Percentiles rank a stretch among this genome's conserved stretches.
Evolutionary conservation across 2,329 filamentous ascomycete genomes (phyloP).

Genomic region (Ophiostoma novo-ulmi): DNA sequence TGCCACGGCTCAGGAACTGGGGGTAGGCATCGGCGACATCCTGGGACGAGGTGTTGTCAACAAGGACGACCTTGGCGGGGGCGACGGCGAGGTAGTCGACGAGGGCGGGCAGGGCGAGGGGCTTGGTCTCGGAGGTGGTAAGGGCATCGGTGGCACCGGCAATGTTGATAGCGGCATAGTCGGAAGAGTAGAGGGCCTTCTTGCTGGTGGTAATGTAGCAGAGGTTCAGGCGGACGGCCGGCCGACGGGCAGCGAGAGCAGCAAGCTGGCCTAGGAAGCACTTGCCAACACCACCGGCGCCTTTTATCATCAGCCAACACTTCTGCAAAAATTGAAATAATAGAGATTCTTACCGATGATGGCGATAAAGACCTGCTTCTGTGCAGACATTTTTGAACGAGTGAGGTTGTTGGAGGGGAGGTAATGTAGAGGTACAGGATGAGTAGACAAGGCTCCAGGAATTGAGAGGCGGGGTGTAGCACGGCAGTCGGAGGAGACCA

Average conservation of each 20-base stretch:
- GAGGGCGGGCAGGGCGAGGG: constrained; percentile 64
- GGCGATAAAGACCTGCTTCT: constrained; percentile 49
- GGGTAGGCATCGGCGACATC: constrained; percentile 81
- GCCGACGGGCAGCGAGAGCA: constrained; percentile 58
- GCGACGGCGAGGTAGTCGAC: constrained; percentile 72
- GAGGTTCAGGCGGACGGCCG: constrained; percentile 66
- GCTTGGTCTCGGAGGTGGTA: constrained; percentile 56
- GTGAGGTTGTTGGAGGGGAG: background rate
- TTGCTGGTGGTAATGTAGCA: constrained; percentile 82
- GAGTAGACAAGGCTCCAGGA: constrained; percentile 3
- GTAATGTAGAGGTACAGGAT: background rate
- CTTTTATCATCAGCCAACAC: constrained; percentile 41
- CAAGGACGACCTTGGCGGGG: constrained; percentile 72
- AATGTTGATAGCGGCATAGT: constrained; percentile 59
- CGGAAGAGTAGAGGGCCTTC: constrained; percentile 69
- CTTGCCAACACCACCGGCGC: constrained; percentile 88
- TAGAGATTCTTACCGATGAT: constrained; percentile 42
- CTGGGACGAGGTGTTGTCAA: constrained; percentile 94
- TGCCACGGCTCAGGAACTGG: constrained; percentile 68
- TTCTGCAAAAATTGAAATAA: background rate
- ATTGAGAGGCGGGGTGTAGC: background rate
- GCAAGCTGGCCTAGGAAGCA: constrained; percentile 81
- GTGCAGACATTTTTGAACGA: constrained; percentile 37
- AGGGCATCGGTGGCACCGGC: constrained; percentile 51
- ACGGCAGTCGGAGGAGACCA: background rate